phyloP scores from a whole-genome alignment of 106 monocot genomes.

The Cymbidium sinense region DNA sequence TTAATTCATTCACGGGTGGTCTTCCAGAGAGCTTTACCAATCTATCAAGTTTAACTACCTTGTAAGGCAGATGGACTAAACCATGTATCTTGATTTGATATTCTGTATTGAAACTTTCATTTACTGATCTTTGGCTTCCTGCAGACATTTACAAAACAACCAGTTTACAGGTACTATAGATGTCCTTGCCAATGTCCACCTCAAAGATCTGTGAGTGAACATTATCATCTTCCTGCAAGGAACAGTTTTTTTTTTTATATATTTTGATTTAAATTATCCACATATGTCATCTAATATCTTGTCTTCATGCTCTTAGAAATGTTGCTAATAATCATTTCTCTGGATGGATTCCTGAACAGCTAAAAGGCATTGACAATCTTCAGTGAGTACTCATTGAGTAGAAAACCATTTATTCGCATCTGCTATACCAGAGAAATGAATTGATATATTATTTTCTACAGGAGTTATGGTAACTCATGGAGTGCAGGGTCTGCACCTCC shows the following conservation, averaged over 20 bases:
- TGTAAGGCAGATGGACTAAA: constrained; percentile 33
- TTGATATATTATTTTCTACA: constrained; percentile 8
- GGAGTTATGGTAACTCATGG: constrained; percentile 83
- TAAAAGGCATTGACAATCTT: constrained; percentile 68
- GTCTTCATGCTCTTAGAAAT: constrained; percentile 40
- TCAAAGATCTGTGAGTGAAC: constrained; percentile 60
- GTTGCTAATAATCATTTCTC: constrained; percentile 80
- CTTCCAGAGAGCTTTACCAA: constrained; percentile 53
- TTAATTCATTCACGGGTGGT: constrained; percentile 50
- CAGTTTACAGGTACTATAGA: constrained; percentile 72
- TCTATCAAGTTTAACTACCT: constrained; percentile 38
- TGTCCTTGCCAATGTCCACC: constrained; percentile 62
- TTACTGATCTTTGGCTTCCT: constrained; percentile 6
- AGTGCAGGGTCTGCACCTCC: constrained; percentile 58
- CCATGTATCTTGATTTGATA: neutral
- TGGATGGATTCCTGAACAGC: constrained; percentile 65
- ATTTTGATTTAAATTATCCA: neutral
- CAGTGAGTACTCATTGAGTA: constrained; percentile 38
- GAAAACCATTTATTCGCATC: neutral
- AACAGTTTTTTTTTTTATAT: neutral
- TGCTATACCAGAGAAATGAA: neutral
- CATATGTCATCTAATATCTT: neutral
- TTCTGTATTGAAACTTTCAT: neutral
- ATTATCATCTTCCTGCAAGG: neutral
- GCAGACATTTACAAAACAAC: constrained; percentile 79